Conservation (phyloP, 1,284 basidiomycete genomes). For the Vanrija humicola region DNA sequence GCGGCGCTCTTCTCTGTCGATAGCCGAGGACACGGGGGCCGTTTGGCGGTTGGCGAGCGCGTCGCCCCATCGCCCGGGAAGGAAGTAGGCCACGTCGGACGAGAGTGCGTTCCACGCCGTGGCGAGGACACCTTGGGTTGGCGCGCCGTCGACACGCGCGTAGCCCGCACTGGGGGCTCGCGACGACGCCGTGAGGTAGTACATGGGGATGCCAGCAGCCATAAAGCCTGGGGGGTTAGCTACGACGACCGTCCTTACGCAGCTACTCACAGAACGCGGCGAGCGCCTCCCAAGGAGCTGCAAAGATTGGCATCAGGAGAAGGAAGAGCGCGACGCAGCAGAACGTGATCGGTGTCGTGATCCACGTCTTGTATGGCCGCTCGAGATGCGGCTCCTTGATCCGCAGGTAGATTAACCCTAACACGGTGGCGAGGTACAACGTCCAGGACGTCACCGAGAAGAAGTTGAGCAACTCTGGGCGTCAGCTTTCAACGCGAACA, state of each 20-base stretch:
- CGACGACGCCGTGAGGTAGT: conserved; percentile 64
- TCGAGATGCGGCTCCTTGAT: conserved; percentile 87
- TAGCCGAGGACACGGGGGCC: background rate
- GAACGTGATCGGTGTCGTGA: conserved; percentile 84
- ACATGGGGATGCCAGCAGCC: conserved; percentile 68
- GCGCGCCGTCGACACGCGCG: conserved; percentile 3
- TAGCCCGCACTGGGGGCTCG: conserved; percentile 9
- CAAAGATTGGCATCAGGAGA: conserved; percentile 90
- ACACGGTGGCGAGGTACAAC: conserved; percentile 84
- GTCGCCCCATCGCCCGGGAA: conserved; percentile 7
- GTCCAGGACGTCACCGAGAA: conserved; percentile 61
- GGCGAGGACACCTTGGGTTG: conserved; percentile 16
- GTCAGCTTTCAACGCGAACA: background rate
- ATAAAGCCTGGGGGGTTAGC: conserved; percentile 46
- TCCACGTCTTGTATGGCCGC: conserved; percentile 86
- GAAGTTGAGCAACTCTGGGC: conserved; percentile 67
- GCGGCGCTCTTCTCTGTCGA: conserved; percentile 13
- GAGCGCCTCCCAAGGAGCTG: conserved; percentile 81
- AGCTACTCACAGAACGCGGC: conserved; percentile 69
- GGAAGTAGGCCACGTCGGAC: conserved; percentile 21
- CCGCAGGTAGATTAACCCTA: conserved; percentile 81
- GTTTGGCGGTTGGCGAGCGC: background rate
- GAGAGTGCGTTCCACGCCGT: conserved; percentile 29
- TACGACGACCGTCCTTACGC: background rate
- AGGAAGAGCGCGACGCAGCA: conserved; percentile 87